Conservation (phyloP, 768 basidiomycete species). For the Cystobasidium ongulense region DNA sequence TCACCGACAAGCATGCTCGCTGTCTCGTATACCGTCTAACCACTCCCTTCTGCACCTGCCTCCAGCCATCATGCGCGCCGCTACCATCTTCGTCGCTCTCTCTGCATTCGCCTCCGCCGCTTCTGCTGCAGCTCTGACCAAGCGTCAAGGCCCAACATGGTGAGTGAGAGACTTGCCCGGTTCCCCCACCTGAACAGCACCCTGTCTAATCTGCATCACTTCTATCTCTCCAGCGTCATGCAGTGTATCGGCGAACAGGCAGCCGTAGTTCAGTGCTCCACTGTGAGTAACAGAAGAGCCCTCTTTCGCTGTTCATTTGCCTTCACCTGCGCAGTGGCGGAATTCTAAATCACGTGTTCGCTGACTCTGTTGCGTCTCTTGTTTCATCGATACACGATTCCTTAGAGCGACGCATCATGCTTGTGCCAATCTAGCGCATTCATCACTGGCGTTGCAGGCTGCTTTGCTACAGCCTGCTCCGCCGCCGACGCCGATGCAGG, state of each 20-base stretch:
- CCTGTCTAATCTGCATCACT: not conserved
- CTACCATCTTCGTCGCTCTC: not conserved
- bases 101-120: not conserved
- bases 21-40: no score
- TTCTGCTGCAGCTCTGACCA: not conserved
- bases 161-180: not conserved
- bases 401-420: conserved; percentile 24
- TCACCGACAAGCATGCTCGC: not conserved
- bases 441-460: conserved; percentile 9
- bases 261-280: not conserved
- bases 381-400: not conserved
- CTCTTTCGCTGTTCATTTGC: not conserved
- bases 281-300: not conserved
- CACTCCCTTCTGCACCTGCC: not conserved
- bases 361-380: not conserved
- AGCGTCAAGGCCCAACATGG: conserved; percentile 9
- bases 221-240: not conserved
- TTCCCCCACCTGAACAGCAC: not conserved
- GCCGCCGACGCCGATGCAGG: conserved; percentile 15
- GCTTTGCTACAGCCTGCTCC: conserved; percentile 11
- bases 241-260: not conserved
- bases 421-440: conserved; percentile 17
- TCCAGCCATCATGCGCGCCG: not conserved
- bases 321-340: not conserved
- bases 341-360: no score